A percentile compares a stretch with the other conserved stretches of the same genome.
These are phyloP conservation scores for Anthracocystis panici-leucophaei DNA, from an alignment of 1,284 basidiomycete species.

Conservation along the genomic window DNA sequence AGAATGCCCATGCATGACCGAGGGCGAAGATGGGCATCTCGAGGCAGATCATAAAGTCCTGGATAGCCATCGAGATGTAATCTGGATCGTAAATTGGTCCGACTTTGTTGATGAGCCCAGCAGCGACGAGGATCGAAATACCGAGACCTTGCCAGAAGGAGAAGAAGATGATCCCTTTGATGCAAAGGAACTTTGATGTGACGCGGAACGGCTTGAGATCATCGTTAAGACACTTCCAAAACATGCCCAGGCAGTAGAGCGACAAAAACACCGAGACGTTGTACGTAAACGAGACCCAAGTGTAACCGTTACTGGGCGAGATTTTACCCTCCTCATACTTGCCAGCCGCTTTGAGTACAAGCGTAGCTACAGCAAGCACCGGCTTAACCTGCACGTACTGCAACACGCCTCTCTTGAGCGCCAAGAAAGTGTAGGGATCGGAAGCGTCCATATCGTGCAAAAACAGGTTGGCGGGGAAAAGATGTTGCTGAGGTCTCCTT, in stretches of 20 bases:
- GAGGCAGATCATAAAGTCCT: constrained; percentile 78
- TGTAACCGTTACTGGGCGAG: constrained; percentile 84
- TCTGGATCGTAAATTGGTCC: constrained; percentile 86
- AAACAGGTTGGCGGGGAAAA: constrained; percentile 79
- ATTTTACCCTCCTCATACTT: constrained; percentile 88
- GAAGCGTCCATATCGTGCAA: constrained; percentile 64
- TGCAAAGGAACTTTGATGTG: constrained; percentile 81
- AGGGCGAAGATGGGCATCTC: constrained; percentile 99
- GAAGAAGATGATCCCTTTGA: constrained; percentile 93
- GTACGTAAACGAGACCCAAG: constrained; percentile 77
- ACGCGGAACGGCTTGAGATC: constrained; percentile 66
- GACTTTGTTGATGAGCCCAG: constrained; percentile 78
- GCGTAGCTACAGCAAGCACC: constrained; percentile 83
- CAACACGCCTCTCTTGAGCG: constrained; percentile 91
- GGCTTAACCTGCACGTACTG: constrained; percentile 99
- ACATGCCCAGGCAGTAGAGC: constrained; percentile 66
- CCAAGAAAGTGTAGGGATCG: constrained; percentile 85
- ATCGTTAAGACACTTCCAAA: constrained; percentile 63
- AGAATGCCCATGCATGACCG: constrained; percentile 88
- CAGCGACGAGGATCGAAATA: constrained; percentile 88
- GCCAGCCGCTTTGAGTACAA: constrained; percentile 85
- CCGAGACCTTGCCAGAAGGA: constrained; percentile 92
- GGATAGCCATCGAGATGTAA: constrained; percentile 64
- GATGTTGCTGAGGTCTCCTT: constrained; percentile 84
- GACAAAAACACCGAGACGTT: constrained; percentile 73